Evolutionary conservation across 495 filamentous ascomycete genomes (phyloP), one percentile per base, ranked within the genome.

Genomic region (Astrothelium macrocarpum): DNA sequence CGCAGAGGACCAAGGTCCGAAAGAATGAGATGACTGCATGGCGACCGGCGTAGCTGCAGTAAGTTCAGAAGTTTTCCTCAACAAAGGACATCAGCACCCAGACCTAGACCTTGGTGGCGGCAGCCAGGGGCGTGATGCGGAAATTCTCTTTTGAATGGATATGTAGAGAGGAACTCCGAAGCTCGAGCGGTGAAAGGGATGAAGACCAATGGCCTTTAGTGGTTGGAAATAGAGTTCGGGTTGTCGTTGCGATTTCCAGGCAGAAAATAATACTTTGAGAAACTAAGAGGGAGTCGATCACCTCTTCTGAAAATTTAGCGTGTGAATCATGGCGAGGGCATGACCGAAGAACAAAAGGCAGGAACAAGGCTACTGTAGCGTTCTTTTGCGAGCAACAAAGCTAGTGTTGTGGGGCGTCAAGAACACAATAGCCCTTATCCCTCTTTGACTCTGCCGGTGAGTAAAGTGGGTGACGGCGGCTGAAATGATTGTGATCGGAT

Each of bases 391-490:
- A 9, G 23, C 49, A 56, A 56, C 29, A 56, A 56, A 28, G 49
- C 23, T 28, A 56, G 5, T 39, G 5, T 56, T 29, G n/a, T 29
- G 2, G 16, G 20, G 23, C 49, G 9, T 11, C 23, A 7, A 49
- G 20, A 56, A 56, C 49, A 56, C 49, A 56, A 56, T 56, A 56
- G 49, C 49, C 49, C 29, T 28, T 5, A 11, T 56, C 49, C 25
- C 20, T 29, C 49, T 29, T 29, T 26, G 16, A 28, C 49, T 20
- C 5, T 5, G 25, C 23, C 9, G 25, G 20, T 29, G 1, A 16
- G 5, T 5, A 11, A 20, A 29, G 34, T 25, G 25, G 25, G 29
- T 29, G 16, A 29, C 2, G 25, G 10, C 23, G 25, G 49, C 25
- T 2, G 43, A 9, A 29, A 20, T 9, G 29, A n/a, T 12, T 26